Base-by-base conservation (phyloP, 805 yeast genomes). In the Spathaspora hagerdaliae region DNA sequence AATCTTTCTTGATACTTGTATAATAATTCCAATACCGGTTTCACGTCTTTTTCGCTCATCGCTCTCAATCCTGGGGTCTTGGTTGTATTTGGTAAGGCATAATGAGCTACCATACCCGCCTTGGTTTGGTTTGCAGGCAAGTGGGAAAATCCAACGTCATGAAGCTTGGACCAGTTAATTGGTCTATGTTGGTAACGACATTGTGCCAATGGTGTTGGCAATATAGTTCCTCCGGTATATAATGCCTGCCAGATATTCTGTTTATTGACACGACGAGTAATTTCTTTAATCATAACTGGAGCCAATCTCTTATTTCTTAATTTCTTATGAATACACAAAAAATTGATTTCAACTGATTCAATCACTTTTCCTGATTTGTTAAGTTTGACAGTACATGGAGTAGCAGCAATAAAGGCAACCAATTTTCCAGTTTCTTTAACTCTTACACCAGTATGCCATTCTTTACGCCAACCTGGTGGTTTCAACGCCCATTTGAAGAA, bases 141-240 rank as follows among this genome's bases (percentile, higher is more conserved):
- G 44, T 81, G 82, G 10, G 94, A 82, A 57, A 94, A 94, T 0
- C 96, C 97, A 45, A 90, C 96, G 44, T 89, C 96, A 58, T 86
- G 74, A 24, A 94, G 75, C 59, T 88, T 92, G 11, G 81, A 69
- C 98, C 99, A 94, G 61, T 94, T 86, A 52, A 94, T 70, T 1
- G 97, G 95, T 56, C 99, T 85, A 67, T 94, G 99, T 36, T 87
- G 85, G 64, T 94, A 94, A 49, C 97, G 78, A 61, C 95, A 84
- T 2, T 88, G 82, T 10, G 96, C 73, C 5, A 92, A 79, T 0
- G 99, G 99, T n/a, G 91, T 82, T 19, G 99, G 99, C 46, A 94
- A 73, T 2, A 89, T 83, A 2, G 83, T 81, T 9, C 98, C 99
- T 0, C 92, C 96, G 8, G 99, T 92, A 66, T 88, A 89, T 49